These are phyloP conservation scores for Alternaria sp. DNA, from an alignment of 2,329 filamentous ascomycete genomes.

Conservation along the genomic window DNA sequence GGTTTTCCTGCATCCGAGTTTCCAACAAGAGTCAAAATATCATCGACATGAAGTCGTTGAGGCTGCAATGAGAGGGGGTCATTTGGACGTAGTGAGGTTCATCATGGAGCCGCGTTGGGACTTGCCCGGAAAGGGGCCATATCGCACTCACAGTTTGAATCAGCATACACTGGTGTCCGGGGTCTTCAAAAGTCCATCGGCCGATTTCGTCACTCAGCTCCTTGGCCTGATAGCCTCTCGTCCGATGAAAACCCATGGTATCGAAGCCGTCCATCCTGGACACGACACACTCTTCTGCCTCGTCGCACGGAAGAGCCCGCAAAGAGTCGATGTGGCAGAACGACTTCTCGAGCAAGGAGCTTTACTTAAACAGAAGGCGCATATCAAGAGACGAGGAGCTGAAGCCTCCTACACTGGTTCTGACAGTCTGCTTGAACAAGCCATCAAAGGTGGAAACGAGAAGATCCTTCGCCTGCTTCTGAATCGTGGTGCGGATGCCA, in stretches of 20 bases:
- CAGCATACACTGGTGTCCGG: background rate
- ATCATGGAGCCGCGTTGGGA: background rate
- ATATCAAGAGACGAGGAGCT: too few species aligned
- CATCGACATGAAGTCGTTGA: background rate
- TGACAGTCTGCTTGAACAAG: background rate
- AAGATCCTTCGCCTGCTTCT: conserved; percentile 6
- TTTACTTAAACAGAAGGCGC: background rate
- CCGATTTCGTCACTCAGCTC: background rate
- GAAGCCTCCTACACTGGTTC: background rate
- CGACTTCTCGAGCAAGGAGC: background rate
- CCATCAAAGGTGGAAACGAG: conserved; percentile 9
- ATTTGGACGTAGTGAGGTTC: background rate
- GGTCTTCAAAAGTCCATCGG: background rate
- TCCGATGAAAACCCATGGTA: background rate
- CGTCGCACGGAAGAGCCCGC: background rate
- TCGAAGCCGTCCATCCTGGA: too few species aligned
- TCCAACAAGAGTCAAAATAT: too few species aligned
- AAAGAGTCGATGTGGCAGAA: conserved; percentile 6
- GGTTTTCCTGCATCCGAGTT: background rate
- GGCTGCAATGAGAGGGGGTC: background rate
- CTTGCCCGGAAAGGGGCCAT: background rate
- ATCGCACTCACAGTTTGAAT: background rate
- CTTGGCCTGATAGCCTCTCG: background rate
- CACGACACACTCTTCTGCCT: background rate
- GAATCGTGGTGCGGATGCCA: background rate